A percentile compares a stretch with the other conserved stretches of the same genome.
Evolutionary conservation across 2,329 filamentous ascomycete species (phyloP).

Genomic region (Xylaria polymorpha): DNA sequence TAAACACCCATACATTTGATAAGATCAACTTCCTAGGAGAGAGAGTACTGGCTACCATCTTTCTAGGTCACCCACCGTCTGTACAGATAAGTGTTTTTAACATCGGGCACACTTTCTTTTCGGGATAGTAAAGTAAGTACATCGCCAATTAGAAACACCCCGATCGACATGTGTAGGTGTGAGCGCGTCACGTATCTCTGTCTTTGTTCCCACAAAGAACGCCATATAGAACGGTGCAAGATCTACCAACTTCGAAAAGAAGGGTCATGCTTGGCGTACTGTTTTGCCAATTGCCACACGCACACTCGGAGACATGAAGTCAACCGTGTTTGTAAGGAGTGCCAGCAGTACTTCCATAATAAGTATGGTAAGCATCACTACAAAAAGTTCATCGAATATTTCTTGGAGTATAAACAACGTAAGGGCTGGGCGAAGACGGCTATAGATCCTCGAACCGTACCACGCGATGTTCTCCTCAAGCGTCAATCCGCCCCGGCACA

Average conservation of each 20-base stretch:
- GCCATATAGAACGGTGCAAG: slow-evolving; percentile 37
- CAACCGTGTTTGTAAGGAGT: slow-evolving; percentile 38
- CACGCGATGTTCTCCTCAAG: slow-evolving; percentile 36
- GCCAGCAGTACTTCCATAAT: slow-evolving; percentile 37
- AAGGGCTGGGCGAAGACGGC: slow-evolving; percentile 34
- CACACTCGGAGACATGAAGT: not conserved
- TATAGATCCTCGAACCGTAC: slow-evolving; percentile 41
- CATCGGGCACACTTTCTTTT: not conserved
- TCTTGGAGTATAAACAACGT: slow-evolving; percentile 44
- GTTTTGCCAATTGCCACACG: slow-evolving; percentile 37
- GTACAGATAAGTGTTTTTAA: not conserved
- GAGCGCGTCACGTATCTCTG: slow-evolving; percentile 37
- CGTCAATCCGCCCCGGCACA: slow-evolving; percentile 6
- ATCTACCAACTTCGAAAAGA: slow-evolving; percentile 35
- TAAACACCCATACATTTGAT: not conserved
- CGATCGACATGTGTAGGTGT: slow-evolving; percentile 42
- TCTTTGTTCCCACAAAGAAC: slow-evolving; percentile 45
- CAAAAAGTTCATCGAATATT: slow-evolving; percentile 37
- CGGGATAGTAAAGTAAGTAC: not conserved
- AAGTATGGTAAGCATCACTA: slow-evolving; percentile 36
- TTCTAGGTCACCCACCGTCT: not conserved
- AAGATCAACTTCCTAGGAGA: not conserved
- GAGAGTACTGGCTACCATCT: slow-evolving; percentile 19
- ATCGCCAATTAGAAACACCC: not conserved
- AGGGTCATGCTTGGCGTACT: slow-evolving; percentile 28